phyloP scores from a whole-genome alignment of 2,329 filamentous ascomycete genomes.

The Phaeosphaeriaceae sp. region DNA sequence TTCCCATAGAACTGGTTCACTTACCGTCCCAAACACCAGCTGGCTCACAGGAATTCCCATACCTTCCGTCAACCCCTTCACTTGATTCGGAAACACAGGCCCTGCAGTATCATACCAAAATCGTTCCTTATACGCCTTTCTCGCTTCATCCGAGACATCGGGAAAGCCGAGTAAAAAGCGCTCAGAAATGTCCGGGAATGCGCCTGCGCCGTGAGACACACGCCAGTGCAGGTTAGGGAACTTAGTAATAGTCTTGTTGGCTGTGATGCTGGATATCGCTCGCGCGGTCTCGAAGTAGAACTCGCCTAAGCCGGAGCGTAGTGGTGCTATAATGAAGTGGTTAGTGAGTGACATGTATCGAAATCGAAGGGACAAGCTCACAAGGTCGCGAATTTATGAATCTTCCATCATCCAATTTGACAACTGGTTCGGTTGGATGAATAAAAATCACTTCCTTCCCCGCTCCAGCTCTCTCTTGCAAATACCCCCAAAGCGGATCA shows the following conservation, averaged over 20 bases:
- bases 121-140: constrained; percentile 36
- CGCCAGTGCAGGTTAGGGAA: constrained; percentile 43
- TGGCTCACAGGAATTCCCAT: constrained; percentile 37
- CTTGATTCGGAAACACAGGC: constrained; percentile 45
- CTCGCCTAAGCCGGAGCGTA: constrained; percentile 44
- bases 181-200: constrained; percentile 45
- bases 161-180: constrained; percentile 45
- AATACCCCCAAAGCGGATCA: constrained; percentile 32
- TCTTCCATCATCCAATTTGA: constrained; percentile 33
- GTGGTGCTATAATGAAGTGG: constrained; percentile 42
- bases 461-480: constrained; percentile 26
- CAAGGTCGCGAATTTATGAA: constrained; percentile 39
- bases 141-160: constrained; percentile 26
- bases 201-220: constrained; percentile 45
- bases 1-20: too few relatives aligned
- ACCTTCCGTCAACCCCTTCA: constrained; percentile 43
- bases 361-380: constrained; percentile 18
- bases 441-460: constrained; percentile 42
- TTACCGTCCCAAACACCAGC: constrained; percentile 47
- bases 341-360: too few relatives aligned
- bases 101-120: constrained; percentile 50
- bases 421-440: constrained; percentile 45
- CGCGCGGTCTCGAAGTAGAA: constrained; percentile 49
- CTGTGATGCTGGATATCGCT: constrained; percentile 43
- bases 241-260: constrained; percentile 32